Evolutionary conservation across 78 protist genomes (phyloP).

Genomic region (Salpingoeca rosetta): DNA sequence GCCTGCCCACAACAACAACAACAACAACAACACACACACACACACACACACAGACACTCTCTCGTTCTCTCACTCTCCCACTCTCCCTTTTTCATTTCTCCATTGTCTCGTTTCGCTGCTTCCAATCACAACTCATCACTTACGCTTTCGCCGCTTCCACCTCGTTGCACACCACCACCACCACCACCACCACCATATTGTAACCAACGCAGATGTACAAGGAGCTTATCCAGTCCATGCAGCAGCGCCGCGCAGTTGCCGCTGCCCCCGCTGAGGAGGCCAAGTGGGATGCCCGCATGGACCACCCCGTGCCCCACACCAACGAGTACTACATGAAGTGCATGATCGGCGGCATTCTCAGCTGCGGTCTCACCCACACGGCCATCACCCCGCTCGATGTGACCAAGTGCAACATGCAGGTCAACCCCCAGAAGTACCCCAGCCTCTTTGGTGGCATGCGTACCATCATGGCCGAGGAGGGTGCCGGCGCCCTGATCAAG

Average conservation of each 20-base stretch:
- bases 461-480: slow-evolving; percentile 51
- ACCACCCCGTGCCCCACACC: slow-evolving; percentile 18
- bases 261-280: background rate
- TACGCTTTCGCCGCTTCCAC: background rate
- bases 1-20: too few relatives aligned
- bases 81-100: background rate
- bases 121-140: background rate
- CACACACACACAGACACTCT: too few relatives aligned
- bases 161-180: too few relatives aligned
- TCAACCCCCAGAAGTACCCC: slow-evolving; percentile 45
- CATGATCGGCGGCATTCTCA: slow-evolving; percentile 56
- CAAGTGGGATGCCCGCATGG: slow-evolving; percentile 30
- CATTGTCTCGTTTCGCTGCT: too few relatives aligned
- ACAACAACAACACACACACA: too few relatives aligned
- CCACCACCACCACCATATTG: too few relatives aligned
- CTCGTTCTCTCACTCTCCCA: background rate
- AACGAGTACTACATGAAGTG: slow-evolving; percentile 28
- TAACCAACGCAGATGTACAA: background rate
- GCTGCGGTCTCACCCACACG: slow-evolving; percentile 72
- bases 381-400: slow-evolving; percentile 76
- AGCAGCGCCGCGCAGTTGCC: background rate
- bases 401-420: slow-evolving; percentile 54
- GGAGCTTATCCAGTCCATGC: background rate
- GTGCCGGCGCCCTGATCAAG: slow-evolving; percentile 39
- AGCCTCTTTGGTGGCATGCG: slow-evolving; percentile 37